Percentiles rank a stretch among this genome's conserved stretches.
Evolutionary conservation across 345 rosid genomes (phyloP).

Genomic region (Eucalyptus camaldulensis): DNA sequence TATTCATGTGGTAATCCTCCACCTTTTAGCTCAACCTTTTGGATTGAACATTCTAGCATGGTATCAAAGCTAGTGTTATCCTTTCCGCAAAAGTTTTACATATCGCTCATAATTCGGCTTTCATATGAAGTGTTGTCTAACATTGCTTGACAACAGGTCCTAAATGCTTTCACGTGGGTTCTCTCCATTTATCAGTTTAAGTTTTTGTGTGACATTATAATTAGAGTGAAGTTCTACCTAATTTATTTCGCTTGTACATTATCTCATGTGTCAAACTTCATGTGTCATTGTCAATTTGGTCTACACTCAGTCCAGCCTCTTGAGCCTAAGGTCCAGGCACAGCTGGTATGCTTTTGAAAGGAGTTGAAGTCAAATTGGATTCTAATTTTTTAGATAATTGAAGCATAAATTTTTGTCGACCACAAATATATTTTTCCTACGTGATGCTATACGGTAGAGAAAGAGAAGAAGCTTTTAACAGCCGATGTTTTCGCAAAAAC

Average conservation of each 20-base stretch:
- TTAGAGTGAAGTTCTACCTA: rapidly evolving
- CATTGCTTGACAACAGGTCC: too few relatives aligned
- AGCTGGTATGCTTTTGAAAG: not conserved
- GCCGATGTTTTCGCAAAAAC: not conserved
- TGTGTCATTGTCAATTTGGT: not conserved
- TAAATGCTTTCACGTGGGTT: too few relatives aligned
- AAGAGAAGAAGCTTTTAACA: not conserved
- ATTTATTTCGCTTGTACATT: not conserved
- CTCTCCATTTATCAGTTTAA: too few relatives aligned
- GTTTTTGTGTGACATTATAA: not conserved
- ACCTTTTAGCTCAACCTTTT: too few relatives aligned
- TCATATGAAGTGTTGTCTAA: too few relatives aligned
- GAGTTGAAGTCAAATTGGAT: not conserved
- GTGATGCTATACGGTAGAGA: not conserved
- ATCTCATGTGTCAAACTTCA: not conserved
- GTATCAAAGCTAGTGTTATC: too few relatives aligned
- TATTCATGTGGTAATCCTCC: too few relatives aligned
- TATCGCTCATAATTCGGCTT: too few relatives aligned
- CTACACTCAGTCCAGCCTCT: not conserved
- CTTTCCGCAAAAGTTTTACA: too few relatives aligned
- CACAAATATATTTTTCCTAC: not conserved
- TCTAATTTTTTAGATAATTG: not conserved
- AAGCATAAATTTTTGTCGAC: not conserved
- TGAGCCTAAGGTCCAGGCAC: not conserved
- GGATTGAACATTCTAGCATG: too few relatives aligned